Evolutionary conservation across 2,329 filamentous ascomycete species (phyloP).

Genomic region (Huntiella bhutanensis): DNA sequence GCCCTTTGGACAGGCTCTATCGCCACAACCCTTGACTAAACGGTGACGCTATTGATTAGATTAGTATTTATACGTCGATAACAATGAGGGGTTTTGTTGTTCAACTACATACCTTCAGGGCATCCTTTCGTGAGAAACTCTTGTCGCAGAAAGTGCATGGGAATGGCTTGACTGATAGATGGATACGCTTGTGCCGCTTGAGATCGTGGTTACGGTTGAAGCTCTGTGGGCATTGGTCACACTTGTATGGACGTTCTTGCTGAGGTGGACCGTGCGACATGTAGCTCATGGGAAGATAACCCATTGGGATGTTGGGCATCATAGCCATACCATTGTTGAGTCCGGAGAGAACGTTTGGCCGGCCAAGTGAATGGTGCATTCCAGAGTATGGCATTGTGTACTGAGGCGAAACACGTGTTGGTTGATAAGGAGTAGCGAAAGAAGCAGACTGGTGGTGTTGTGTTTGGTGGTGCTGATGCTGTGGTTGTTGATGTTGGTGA

Average conservation of each 20-base stretch:
- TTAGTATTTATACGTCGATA: not conserved
- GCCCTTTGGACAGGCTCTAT: conserved; percentile 15
- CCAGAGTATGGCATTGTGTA: not conserved
- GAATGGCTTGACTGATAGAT: conserved; percentile 88
- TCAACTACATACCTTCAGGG: conserved; percentile 66
- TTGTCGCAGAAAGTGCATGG: conserved; percentile 85
- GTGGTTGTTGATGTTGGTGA: no score
- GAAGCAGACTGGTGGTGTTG: not conserved
- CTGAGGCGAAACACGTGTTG: not conserved
- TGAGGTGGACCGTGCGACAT: conserved; percentile 19
- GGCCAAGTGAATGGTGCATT: conserved; percentile 13
- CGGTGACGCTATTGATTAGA: conserved; percentile 32
- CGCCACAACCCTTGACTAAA: conserved; percentile 44
- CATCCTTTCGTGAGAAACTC: conserved; percentile 92
- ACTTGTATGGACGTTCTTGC: conserved; percentile 79
- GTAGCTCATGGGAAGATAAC: conserved; percentile 27
- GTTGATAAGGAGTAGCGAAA: not conserved
- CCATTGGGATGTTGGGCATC: conserved; percentile 38
- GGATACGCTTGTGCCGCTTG: conserved; percentile 89
- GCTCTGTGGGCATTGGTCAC: conserved; percentile 76
- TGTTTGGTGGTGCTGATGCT: not conserved
- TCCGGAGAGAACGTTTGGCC: conserved; percentile 60
- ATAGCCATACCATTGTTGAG: conserved; percentile 58
- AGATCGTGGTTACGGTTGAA: conserved; percentile 95
- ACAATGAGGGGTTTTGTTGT: not conserved